Base-by-base conservation (phyloP, 345 rosid species). In the Salix koriyanagi region DNA sequence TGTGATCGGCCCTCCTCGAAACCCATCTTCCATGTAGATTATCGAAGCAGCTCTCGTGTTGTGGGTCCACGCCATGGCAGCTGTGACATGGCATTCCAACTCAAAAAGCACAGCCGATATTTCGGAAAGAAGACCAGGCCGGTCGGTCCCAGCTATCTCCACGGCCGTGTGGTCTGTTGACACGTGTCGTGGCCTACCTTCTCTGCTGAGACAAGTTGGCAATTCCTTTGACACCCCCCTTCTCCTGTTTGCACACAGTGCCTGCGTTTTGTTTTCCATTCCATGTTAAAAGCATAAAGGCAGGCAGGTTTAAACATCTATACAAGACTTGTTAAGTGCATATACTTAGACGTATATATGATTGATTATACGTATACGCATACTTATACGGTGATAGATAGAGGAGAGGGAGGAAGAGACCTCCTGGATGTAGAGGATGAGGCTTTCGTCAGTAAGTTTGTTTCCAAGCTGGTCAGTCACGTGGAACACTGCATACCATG, bases 21-120 rank as follows among this genome's bases (percentile, higher is more conserved):
- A 74, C 62, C 88, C 89, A 25, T 93, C 94, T 79, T 91, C 93
- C 25, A 95, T 61, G 77, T 93, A 87, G 76, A 90, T 80, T 66
- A 95, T 87, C 77, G 89, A 87, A 2, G 98, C 97, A 1, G 88
- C 85, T 68, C 92, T 88, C 30, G 67, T 62, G 36, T 90, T 89
- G 89, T 95, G 97, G 58, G 98, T 90, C 99, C 99, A 95, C 0
- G 88, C 94, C 67, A 87, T 91, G 1, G 88, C 90, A 0, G 88
- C 90, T 0, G 92, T 82, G 76, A 95, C 86, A 72, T 90, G 89
- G 87, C 98, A 93, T 21, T 85, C 86, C 79, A 93, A 76, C 78
- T 89, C 85, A 10, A 79, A 77, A 6, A 95, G 86, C 69, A 84
- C 92, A 11, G 97, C 97, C 1, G 90, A 81, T 71, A 95, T 91